Base-by-base conservation (phyloP, 1,139 yeast species). In the Suhomyces ambrosiae region DNA sequence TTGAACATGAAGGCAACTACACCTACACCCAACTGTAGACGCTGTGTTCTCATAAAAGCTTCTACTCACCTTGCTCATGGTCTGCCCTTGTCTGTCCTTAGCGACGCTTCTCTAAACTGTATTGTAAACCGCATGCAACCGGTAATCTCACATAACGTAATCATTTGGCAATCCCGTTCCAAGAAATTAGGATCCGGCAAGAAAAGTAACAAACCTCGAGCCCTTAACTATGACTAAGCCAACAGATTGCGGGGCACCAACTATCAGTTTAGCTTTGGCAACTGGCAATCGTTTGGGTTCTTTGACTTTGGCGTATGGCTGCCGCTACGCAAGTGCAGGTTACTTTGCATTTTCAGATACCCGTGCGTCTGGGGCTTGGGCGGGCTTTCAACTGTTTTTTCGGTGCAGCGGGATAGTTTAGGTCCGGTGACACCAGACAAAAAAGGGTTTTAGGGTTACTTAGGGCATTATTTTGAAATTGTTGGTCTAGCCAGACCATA, bases 371-470 rank as follows among this genome's bases (percentile, higher is more conserved):
- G 30, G 26, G 35, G 30, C 26, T 25, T 12, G 16, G 24, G n/a
- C 29, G 10, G 19, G 27, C 33, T 26, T 23, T 22, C 23, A 24
- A 15, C 14, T 9, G 22, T 31, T 31, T 22, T 33, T 33, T 33
- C 36, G 36, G 27, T 33, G 36, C 36, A 33, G 36, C 36, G 30
- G 30, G 26, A 23, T 12, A 15, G 26, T 16, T 15, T n/a, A n/a
- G n/a, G n/a, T n/a, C n/a, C n/a, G n/a, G n/a, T n/a, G n/a, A n/a
- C n/a, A n/a, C n/a, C n/a, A n/a, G n/a, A n/a, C n/a, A 11, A 8
- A 18, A 17, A 15, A 10, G 14, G 23, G 6, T 12, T 2, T 4
- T 12, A 11, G 24, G 28, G 28, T 11, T 11, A n/a, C n/a, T n/a
- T n/a, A n/a, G n/a, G n/a, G n/a, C n/a, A n/a, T n/a, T n/a, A n/a